Base-by-base conservation (phyloP, 2,329 filamentous ascomycete genomes). In the Xenosphaeropsis pyriputrescens region DNA sequence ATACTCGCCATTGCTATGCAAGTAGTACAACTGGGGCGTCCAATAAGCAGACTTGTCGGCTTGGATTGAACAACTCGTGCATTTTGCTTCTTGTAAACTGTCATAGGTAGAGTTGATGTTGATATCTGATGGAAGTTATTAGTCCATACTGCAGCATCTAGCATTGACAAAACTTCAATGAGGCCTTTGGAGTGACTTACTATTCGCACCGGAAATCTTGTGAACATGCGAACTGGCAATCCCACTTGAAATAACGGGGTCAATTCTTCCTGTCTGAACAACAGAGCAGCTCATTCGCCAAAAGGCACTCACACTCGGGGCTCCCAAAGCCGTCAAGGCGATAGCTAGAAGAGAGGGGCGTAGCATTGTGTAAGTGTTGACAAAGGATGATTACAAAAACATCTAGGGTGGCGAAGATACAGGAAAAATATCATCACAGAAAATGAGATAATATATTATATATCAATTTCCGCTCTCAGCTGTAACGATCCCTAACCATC, bases 41-140 rank as follows among this genome's bases (percentile, higher is more conserved):
- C 84, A 93, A 61, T 93, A 93, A 13, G 73, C 75, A 8, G 84
- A 91, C 59, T 75, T 79, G 60, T 93, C 85, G 59, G 88, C 65
- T 15, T 63, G 72, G 26, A 91, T 80, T 40, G 68, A 73, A 56
- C 84, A 93, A 11, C 81, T 85, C 2, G 83, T 88, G 61, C 85
- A 93, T 43, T 72, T 61, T 31, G 68, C 75, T 9, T 50, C 54
- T 5, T 64, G 51, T 13, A 93, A 68, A 36, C 71, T 61, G 0
- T 67, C 61, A 47, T 65, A 74, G 31, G 60, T 65, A 14, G 75
- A 61, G 12, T 55, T 62, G 46, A 73, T 61, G 36, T 64, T 64
- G 51, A 91, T 81, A 37, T 67, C 81, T 86, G 48, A 15, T 8
- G 3, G 34, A 38, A 56, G 48, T 17, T 9, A 37, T 29, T 14